Evolutionary conservation across 768 basidiomycete species (phyloP).

Genomic region (Amanita jacksonii): DNA sequence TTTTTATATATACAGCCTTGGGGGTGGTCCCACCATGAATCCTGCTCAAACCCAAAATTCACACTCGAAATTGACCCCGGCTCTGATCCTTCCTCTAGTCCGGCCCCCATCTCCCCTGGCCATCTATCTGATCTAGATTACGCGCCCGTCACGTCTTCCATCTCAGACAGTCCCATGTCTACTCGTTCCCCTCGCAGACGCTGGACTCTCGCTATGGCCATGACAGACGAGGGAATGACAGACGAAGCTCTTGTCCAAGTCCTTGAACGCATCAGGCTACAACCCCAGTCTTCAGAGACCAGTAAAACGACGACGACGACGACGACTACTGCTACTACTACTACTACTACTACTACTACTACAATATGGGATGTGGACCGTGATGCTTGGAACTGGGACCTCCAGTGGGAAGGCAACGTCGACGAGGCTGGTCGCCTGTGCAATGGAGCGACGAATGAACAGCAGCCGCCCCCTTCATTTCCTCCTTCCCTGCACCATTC

Average conservation of each 20-base stretch:
- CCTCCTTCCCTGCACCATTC: slow-evolving; percentile 18
- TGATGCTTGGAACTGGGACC: slow-evolving; percentile 9
- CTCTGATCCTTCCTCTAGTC: slow-evolving; percentile 3
- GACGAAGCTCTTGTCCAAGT: slow-evolving; percentile 41
- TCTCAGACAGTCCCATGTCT: not conserved
- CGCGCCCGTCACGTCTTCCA: not conserved
- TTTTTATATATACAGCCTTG: too few relatives aligned
- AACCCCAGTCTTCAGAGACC: slow-evolving; percentile 6
- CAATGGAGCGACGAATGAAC: not conserved
- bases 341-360: too few relatives aligned
- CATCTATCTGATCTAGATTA: slow-evolving; percentile 1
- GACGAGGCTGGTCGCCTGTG: too few relatives aligned
- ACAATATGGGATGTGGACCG: slow-evolving; percentile 15
- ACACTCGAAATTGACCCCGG: slow-evolving; percentile 6
- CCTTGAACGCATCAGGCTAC: slow-evolving; percentile 33
- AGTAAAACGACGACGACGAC: too few relatives aligned
- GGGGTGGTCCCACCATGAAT: not conserved
- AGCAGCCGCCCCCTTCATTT: slow-evolving; percentile 11
- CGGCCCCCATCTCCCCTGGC: not conserved
- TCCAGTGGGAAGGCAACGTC: slow-evolving; percentile 3
- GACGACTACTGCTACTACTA: too few relatives aligned
- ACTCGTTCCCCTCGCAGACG: slow-evolving; percentile 11
- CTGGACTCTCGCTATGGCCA: slow-evolving; percentile 38
- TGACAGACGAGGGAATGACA: slow-evolving; percentile 39
- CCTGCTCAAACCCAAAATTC: not conserved